Conservation (phyloP, 116 monocot species). For the Iris pallida region DNA sequence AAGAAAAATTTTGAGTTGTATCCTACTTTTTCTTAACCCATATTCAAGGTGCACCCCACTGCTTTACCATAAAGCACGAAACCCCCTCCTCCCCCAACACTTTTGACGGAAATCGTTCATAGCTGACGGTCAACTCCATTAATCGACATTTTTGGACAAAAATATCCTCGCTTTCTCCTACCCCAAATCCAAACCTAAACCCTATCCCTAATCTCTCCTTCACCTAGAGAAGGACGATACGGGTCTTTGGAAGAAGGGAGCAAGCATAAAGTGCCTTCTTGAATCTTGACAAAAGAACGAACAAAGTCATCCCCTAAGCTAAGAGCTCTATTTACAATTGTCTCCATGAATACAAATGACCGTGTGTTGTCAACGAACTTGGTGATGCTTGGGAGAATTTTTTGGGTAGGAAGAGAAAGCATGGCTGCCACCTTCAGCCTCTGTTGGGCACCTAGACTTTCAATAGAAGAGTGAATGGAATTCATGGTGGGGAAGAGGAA, state of each 20-base stretch:
- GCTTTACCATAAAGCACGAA: too few relatives aligned
- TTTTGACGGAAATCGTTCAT: too few relatives aligned
- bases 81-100: too few relatives aligned
- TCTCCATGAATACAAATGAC: conserved; percentile 42
- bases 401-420: conserved; percentile 27
- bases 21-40: too few relatives aligned
- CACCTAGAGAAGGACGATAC: conserved; percentile 26
- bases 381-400: conserved; percentile 11
- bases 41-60: too few relatives aligned
- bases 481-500: conserved; percentile 23
- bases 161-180: too few relatives aligned
- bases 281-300: conserved; percentile 6
- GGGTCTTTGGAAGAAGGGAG: conserved; percentile 17
- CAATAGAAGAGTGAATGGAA: conserved; percentile 20
- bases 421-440: conserved; percentile 20
- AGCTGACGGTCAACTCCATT: too few relatives aligned
- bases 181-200: too few relatives aligned
- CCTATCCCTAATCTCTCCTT: too few relatives aligned
- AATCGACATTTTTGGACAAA: too few relatives aligned
- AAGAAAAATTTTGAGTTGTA: too few relatives aligned
- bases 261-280: conserved; percentile 11
- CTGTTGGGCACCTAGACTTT: conserved; percentile 4
- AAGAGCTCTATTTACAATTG: conserved; percentile 7
- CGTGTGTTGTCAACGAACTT: conserved; percentile 14
- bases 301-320: conserved; percentile 15